Evolutionary conservation across 1,284 basidiomycete species (phyloP), one percentile per base, ranked within the genome.

Genomic region (Puccinia novopanici): DNA sequence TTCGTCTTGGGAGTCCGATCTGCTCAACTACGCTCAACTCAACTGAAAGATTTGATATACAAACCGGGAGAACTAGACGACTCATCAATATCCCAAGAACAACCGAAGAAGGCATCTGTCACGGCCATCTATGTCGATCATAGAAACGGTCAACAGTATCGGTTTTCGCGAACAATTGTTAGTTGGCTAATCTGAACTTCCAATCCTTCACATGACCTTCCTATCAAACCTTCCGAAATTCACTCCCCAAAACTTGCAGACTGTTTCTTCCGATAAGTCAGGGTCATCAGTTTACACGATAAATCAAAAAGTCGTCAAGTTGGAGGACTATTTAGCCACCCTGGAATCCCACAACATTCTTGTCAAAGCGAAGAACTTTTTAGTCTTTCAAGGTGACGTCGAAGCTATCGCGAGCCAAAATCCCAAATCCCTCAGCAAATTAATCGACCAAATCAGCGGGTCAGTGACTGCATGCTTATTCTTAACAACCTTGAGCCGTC

Each of bases 341-440:
- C 91, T 98, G 45, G 89, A 92, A 80, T 88, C 89, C 34, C 94
- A 96, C 86, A 98, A 98, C 85, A 94, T 99, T 84, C 92, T 99
- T 79, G 95, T 99, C 85, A 98, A 98, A 87, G 97, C 97, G 27
- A 98, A 98, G 88, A 99, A 99, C 88, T 99, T 99, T 85, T 91
- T 99, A 76, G 97, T 99, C n/a, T 99, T 99, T 87, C 95, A 98
- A 86, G 97, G 97, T 78, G 97, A 99, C 85, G 97, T 99, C 54
- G 97, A 99, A 87, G 93, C 94, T 2, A 93, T 99, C 67, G 97
- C 97, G 0, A 94, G 93, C 10, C 97, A 99, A 84, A 95, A 93
- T 0, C 90, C 95, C 12, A 92, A 91, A 83, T 94, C 97, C 83
- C 90, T 99, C 30, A 90, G 95, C 0, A 89, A 90, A 52, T 90